Evolutionary conservation across 768 basidiomycete genomes (phyloP).

Genomic region (Epithele typhae): DNA sequence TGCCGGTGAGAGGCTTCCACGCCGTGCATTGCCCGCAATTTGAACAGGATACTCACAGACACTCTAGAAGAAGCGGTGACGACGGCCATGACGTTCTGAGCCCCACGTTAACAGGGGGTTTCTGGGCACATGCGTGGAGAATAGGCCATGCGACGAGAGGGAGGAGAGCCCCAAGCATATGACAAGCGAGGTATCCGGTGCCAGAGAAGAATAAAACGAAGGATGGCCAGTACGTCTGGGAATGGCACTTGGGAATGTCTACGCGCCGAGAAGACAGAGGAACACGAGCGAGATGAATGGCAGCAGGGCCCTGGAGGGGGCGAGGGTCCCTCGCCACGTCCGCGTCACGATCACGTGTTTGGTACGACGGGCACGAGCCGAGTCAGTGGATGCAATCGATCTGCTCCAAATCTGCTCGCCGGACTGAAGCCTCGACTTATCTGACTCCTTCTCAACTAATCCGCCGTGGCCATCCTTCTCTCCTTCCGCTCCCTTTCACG

Average conservation of each 20-base stretch:
- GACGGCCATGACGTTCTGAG: slow-evolving; percentile 34
- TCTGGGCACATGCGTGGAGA: slow-evolving; percentile 7
- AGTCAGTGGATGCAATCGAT: too few species aligned
- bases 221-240: not conserved
- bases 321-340: too few species aligned
- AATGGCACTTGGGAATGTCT: not conserved
- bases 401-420: too few species aligned
- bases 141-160: slow-evolving; percentile 10
- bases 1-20: too few species aligned
- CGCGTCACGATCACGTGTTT: too few species aligned
- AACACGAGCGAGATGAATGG: not conserved
- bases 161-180: slow-evolving; percentile 8
- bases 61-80: slow-evolving; percentile 27
- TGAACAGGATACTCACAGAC: slow-evolving; percentile 23
- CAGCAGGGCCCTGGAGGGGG: not conserved
- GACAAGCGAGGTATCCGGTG: not conserved
- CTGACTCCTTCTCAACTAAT: too few species aligned
- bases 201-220: not conserved
- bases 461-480: too few species aligned
- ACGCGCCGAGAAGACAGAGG: not conserved
- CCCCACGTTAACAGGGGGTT: slow-evolving; percentile 32
- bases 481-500: too few species aligned
- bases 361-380: too few species aligned
- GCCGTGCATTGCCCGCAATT: not conserved
- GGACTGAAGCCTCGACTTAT: too few species aligned